Conservation (phyloP, 78 protist species). For the Speleostelium caveatum region DNA sequence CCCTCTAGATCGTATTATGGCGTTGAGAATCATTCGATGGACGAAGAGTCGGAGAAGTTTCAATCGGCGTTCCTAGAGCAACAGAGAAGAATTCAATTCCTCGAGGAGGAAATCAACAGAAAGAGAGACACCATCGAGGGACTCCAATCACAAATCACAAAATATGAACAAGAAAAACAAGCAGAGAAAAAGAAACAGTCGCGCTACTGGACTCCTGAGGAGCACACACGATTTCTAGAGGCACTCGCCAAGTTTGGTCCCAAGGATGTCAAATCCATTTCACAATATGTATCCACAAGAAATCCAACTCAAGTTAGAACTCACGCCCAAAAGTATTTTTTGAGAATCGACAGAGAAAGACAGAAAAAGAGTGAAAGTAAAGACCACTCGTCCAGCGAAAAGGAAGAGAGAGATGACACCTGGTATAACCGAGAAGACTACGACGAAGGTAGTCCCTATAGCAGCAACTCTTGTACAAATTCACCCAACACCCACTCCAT, state of each 20-base stretch:
- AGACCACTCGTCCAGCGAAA: not conserved
- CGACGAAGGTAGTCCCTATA: slow-evolving; percentile 11
- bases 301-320: slow-evolving; percentile 79
- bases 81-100: slow-evolving; percentile 47
- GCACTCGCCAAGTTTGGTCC: slow-evolving; percentile 62
- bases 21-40: not conserved
- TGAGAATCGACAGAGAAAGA: slow-evolving; percentile 66
- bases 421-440: slow-evolving; percentile 4
- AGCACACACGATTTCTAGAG: slow-evolving; percentile 66
- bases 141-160: slow-evolving; percentile 51
- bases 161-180: slow-evolving; percentile 72
- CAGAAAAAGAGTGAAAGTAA: slow-evolving; percentile 24
- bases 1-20: too few relatives aligned
- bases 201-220: slow-evolving; percentile 77
- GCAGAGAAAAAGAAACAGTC: slow-evolving; percentile 72
- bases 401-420: slow-evolving; percentile 15
- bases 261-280: slow-evolving; percentile 69
- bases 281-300: slow-evolving; percentile 49
- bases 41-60: not conserved
- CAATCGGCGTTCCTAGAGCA: slow-evolving; percentile 13
- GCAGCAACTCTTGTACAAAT: not conserved
- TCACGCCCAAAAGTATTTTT: slow-evolving; percentile 75
- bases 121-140: slow-evolving; percentile 65
- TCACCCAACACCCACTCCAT: slow-evolving; percentile 43
- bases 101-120: slow-evolving; percentile 58